A percentile compares a stretch with the other conserved stretches of the same genome.
Evolutionary conservation across 768 basidiomycete species (phyloP).

Genomic region (Leucocoprinus leucothites): DNA sequence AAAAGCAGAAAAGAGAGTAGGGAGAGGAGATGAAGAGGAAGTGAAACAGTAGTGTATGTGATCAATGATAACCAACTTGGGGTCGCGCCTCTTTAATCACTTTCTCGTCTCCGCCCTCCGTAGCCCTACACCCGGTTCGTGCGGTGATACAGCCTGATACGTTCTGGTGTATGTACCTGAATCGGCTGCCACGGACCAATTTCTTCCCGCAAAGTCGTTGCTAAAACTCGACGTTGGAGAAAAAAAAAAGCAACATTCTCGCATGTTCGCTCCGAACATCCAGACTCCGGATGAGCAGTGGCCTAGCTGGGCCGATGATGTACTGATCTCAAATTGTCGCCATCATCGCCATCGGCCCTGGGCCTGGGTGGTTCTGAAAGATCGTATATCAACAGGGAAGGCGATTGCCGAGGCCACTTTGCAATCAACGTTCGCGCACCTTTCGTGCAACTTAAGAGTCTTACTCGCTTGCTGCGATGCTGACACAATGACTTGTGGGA

Average conservation of each 20-base stretch:
- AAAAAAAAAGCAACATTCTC: not conserved
- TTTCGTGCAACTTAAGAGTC: too few species aligned
- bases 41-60: not conserved
- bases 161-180: not conserved
- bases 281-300: too few species aligned
- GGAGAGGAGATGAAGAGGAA: not conserved
- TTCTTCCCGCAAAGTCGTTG: not conserved
- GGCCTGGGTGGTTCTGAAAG: not conserved
- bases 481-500: too few species aligned
- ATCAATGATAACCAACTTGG: not conserved
- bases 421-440: too few species aligned
- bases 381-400: not conserved
- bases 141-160: not conserved
- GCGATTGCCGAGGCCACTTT: not conserved
- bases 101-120: conserved; percentile 1
- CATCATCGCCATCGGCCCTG: not conserved
- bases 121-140: not conserved
- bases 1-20: not conserved
- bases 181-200: too few species aligned
- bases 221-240: too few species aligned
- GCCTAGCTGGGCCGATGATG: not conserved
- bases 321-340: not conserved
- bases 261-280: not conserved
- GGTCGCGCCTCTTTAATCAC: not conserved
- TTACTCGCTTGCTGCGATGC: too few species aligned